A percentile compares a stretch with the other conserved stretches of the same genome.
phyloP scores from a whole-genome alignment of 176 grass and related monocot species.

The Ampelocalamus luodianensis region DNA sequence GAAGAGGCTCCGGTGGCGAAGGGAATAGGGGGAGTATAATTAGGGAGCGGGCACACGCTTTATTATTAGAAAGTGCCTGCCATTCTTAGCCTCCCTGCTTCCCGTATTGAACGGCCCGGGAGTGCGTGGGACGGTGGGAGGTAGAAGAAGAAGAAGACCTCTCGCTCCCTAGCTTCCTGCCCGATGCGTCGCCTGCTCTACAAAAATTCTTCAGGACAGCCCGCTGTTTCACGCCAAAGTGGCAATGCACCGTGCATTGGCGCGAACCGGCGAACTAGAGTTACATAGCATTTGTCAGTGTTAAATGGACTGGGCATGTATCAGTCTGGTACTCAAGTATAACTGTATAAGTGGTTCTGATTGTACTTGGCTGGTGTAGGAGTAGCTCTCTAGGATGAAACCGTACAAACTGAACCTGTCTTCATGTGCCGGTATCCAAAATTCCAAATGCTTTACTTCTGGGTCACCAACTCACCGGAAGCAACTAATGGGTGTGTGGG shows the following conservation, averaged over 20 bases:
- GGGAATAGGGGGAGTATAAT: conserved; percentile 52
- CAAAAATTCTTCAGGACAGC: background rate
- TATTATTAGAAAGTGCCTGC: conserved; percentile 64
- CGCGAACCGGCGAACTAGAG: background rate
- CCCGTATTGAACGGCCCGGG: conserved; percentile 43
- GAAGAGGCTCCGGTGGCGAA: conserved; percentile 22
- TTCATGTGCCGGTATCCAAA: background rate
- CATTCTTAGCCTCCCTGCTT: conserved; percentile 44
- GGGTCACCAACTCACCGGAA: background rate
- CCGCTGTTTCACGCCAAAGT: background rate
- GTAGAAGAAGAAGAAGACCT: conserved; percentile 22
- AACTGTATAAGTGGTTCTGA: background rate
- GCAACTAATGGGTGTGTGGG: too few relatives aligned
- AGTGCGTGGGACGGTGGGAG: conserved; percentile 3
- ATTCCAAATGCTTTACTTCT: background rate
- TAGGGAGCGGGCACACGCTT: conserved; percentile 55
- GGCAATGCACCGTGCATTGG: background rate
- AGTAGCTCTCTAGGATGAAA: background rate
- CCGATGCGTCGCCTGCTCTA: background rate
- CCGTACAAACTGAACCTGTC: background rate
- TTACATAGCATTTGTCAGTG: background rate
- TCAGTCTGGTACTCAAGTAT: background rate
- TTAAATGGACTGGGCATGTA: too few relatives aligned
- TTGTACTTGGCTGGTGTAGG: background rate
- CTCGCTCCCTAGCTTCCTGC: background rate